Base-by-base conservation (phyloP, 495 filamentous ascomycete species). In the Choiromyces venosus region DNA sequence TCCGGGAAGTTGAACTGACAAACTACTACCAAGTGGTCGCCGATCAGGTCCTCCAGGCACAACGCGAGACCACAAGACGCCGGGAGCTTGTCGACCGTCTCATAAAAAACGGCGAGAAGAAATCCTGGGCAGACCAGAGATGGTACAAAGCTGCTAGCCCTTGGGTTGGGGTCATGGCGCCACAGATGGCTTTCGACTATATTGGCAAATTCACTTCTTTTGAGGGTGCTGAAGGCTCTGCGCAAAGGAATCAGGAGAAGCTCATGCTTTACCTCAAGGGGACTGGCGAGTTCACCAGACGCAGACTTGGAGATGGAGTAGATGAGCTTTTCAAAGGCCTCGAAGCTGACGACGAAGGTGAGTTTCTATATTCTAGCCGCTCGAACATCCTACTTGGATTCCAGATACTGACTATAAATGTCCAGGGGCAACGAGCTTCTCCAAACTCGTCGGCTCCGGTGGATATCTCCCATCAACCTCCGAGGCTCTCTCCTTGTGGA, bases 371-470 rank as follows among this genome's bases (percentile, higher is more conserved):
- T 21, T 37, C 9, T 33, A 67, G 21, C 19, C 65, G 9, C 10
- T 21, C 36, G 19, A 29, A 1, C n/a, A 12, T 37, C 29, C 12
- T 10, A 4, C 19, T 18, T 8, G 36, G 1, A 19, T 25, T 42
- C 44, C 25, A 38, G 56, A 67, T 33, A 16, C n/a, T 14, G 66
- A 68, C 37, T 40, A 42, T 61, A 35, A 38, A 21, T 66, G 35
- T 37, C 37, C 38, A 75, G 74, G 72, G 33, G 75, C 74, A 37
- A 75, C 74, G 10, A 76, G 75, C 44, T 76, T 76, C 68, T 76
- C 75, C 38, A 76, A 68, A 65, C 73, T 76, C 38, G 67, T 71
- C 64, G 73, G 73, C 7, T 64, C 42, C 8, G 75, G 72, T 6
- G 46, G 72, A 3, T 75, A 76, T 52, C 75, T 76, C 29, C 74